Conservation (phyloP, 148 eudicot species). For the Polygonum maritimum region DNA sequence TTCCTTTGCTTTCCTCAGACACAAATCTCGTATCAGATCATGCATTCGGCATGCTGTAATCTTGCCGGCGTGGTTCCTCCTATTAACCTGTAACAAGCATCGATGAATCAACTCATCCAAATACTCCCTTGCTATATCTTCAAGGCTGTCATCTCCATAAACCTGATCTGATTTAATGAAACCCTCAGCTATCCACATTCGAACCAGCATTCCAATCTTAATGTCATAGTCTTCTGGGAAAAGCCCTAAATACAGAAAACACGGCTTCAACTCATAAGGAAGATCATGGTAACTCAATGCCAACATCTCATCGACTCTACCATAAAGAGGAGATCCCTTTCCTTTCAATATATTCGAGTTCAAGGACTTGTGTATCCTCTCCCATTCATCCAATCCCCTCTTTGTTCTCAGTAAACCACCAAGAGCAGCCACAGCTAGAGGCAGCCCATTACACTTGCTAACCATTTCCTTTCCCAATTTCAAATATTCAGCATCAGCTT, state of each 20-base stretch:
- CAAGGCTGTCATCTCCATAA: neutral
- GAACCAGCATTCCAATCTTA: conserved; percentile 13
- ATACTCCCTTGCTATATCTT: conserved; percentile 10
- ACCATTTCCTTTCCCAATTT: conserved; percentile 5
- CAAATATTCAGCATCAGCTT: neutral
- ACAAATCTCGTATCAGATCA: conserved; percentile 16
- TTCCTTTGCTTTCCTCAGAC: conserved; percentile 13
- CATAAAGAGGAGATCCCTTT: neutral
- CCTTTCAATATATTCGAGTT: conserved; percentile 11
- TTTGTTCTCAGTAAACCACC: conserved; percentile 19
- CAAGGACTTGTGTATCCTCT: conserved; percentile 2
- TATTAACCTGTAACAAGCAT: conserved; percentile 9
- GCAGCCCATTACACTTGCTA: conserved; percentile 18
- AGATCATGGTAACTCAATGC: conserved; percentile 28
- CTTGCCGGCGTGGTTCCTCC: neutral
- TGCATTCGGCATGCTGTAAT: conserved; percentile 1
- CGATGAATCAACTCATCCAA: conserved; percentile 17
- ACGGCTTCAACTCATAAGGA: conserved; percentile 18
- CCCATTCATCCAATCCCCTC: conserved; percentile 15
- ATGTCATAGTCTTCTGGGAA: conserved; percentile 22
- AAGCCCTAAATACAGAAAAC: conserved; percentile 21
- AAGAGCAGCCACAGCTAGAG: conserved; percentile 18
- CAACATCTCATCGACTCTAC: conserved; percentile 12
- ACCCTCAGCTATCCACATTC: conserved; percentile 36
- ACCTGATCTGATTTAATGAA: conserved; percentile 6